Evolutionary conservation across 2,329 filamentous ascomycete genomes (phyloP).

Genomic region (Neofusicoccum umdonicola): DNA sequence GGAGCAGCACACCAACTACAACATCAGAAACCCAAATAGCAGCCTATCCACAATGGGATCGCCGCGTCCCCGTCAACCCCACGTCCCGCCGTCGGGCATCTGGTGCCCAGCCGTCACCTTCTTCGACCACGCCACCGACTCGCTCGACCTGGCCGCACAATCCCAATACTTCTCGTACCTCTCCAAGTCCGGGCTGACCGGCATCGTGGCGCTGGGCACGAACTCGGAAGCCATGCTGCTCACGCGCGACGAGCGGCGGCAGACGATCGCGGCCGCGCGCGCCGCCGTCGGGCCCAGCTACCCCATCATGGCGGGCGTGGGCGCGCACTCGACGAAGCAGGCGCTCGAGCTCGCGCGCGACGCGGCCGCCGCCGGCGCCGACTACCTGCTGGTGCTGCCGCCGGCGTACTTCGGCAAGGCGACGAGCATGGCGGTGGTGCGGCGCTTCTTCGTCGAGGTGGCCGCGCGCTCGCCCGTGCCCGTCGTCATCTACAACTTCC

Average conservation of each 20-base stretch:
- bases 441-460: constrained; percentile 46
- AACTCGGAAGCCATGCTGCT: constrained; percentile 49
- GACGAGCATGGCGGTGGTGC: constrained; percentile 41
- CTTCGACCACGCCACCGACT: constrained; percentile 36
- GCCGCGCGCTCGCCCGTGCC: constrained; percentile 61
- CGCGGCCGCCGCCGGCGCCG: constrained; percentile 39
- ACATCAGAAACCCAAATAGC: too few species aligned
- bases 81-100: not conserved
- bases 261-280: constrained; percentile 39
- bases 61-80: not conserved
- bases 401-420: constrained; percentile 38
- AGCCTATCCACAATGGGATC: not conserved
- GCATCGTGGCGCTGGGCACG: constrained; percentile 48
- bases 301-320: constrained; percentile 45
- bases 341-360: constrained; percentile 44
- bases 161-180: constrained; percentile 46
- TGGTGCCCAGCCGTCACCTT: constrained; percentile 39
- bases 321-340: constrained; percentile 44
- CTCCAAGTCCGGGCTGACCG: constrained; percentile 41
- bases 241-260: constrained; percentile 42
- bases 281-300: constrained; percentile 41
- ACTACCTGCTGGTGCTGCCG: constrained; percentile 45
- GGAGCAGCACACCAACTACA: too few species aligned
- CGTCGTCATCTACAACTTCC: constrained; percentile 71
- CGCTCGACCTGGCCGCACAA: constrained; percentile 41